phyloP scores from a whole-genome alignment of 2,329 filamentous ascomycete species.

The Fusarium burgessii region DNA sequence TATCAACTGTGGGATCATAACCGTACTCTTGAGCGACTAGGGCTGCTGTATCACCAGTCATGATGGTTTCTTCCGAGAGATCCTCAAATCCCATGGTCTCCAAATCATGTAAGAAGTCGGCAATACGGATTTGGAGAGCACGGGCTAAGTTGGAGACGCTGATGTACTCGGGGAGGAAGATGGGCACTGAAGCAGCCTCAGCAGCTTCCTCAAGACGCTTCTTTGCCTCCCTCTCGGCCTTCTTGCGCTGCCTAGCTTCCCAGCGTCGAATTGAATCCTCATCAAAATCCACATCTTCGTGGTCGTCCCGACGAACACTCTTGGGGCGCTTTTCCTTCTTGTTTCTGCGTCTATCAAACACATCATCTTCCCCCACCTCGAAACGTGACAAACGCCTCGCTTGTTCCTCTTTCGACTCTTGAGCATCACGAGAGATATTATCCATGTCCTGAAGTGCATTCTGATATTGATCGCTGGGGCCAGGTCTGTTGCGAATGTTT shows the following conservation, averaged over 20 bases:
- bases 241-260: conserved; percentile 56
- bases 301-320: conserved; percentile 36
- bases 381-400: conserved; percentile 49
- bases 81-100: conserved; percentile 91
- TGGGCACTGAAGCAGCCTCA: conserved; percentile 62
- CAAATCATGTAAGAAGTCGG: conserved; percentile 80
- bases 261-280: conserved; percentile 53
- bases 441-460: not conserved
- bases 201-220: conserved; percentile 56
- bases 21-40: conserved; percentile 94
- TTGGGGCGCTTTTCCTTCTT: conserved; percentile 46
- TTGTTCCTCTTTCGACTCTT: conserved; percentile 30
- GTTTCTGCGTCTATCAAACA: conserved; percentile 27
- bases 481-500: conserved; percentile 29
- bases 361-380: conserved; percentile 46
- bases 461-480: not conserved
- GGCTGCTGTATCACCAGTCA: conserved; percentile 90
- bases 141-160: conserved; percentile 85
- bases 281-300: conserved; percentile 54
- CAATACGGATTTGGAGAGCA: conserved; percentile 76
- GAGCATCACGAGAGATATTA: not conserved
- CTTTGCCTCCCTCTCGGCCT: conserved; percentile 57
- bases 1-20: conserved; percentile 84
- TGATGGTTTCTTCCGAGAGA: conserved; percentile 82
- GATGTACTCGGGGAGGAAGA: conserved; percentile 91